These are phyloP conservation scores for Nakazawaea molendinolei DNA, from an alignment of 805 yeast genomes.

Conservation along the genomic window DNA sequence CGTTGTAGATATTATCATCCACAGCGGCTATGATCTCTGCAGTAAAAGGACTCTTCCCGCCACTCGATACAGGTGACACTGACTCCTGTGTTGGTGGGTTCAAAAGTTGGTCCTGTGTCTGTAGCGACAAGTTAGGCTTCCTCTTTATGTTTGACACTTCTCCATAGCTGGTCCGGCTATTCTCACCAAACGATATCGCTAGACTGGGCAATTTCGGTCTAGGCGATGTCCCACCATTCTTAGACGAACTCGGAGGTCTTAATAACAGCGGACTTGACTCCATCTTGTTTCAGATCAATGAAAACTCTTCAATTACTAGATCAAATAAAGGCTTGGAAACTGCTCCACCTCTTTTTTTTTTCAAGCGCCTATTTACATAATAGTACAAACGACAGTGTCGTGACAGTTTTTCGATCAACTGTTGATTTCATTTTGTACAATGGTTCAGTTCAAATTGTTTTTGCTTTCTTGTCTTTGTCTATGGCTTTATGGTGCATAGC, in stretches of 20 bases:
- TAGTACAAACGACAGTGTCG: too few relatives aligned
- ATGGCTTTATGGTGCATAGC: too few relatives aligned
- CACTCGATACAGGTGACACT: constrained; percentile 1
- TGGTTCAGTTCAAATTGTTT: too few relatives aligned
- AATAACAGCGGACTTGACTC: constrained; percentile 38
- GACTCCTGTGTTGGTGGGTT: constrained; percentile 3
- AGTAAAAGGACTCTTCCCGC: constrained; percentile 9
- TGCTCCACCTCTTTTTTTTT: neutral
- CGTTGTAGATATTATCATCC: constrained; percentile 1
- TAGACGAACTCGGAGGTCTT: constrained; percentile 35
- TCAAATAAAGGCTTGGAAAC: too few relatives aligned
- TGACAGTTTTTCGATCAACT: neutral
- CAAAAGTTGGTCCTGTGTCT: constrained; percentile 5
- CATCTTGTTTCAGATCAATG: too few relatives aligned
- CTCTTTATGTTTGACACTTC: too few relatives aligned
- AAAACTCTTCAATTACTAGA: too few relatives aligned
- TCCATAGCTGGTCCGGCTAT: too few relatives aligned
- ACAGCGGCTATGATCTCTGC: constrained; percentile 12
- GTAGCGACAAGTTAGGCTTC: neutral
- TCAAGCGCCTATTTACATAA: too few relatives aligned
- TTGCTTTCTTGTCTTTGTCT: too few relatives aligned
- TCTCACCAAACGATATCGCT: too few relatives aligned
- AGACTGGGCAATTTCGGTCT: constrained; percentile 21
- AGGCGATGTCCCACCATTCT: constrained; percentile 20
- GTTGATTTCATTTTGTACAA: too few relatives aligned